phyloP scores from a whole-genome alignment of 2,329 filamentous ascomycete genomes.

The Microdochium trichocladiopsis region DNA sequence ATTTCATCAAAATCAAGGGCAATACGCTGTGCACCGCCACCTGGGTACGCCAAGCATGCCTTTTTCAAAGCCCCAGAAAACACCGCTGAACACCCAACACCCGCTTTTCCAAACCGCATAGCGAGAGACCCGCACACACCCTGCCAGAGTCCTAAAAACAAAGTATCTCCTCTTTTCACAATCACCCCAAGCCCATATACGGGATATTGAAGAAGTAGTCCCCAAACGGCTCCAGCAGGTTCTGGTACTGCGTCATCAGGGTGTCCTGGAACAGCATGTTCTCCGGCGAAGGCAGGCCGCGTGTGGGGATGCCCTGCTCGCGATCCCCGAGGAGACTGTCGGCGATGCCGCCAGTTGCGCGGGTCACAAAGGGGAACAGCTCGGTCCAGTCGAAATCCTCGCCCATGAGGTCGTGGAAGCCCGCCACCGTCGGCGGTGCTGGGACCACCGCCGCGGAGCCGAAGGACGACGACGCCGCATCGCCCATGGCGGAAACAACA shows the following conservation, averaged over 20 bases:
- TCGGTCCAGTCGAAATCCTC: slow-evolving; percentile 21
- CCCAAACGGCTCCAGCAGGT: slow-evolving; percentile 11
- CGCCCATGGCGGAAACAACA: too few species aligned
- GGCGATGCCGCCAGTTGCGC: slow-evolving; percentile 19
- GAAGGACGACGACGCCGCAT: neutral
- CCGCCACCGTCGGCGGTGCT: slow-evolving; percentile 6
- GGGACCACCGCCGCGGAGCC: too few species aligned
- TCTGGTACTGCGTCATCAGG: slow-evolving; percentile 14
- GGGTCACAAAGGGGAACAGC: slow-evolving; percentile 25
- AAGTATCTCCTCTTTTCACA: neutral
- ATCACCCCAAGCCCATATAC: neutral
- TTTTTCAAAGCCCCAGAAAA: too few species aligned
- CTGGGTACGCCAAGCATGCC: too few species aligned
- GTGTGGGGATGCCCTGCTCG: slow-evolving; percentile 9
- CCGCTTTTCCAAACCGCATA: too few species aligned
- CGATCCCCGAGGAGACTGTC: slow-evolving; percentile 13
- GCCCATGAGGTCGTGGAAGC: too few species aligned
- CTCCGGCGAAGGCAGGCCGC: slow-evolving; percentile 11
- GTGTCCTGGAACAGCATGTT: slow-evolving; percentile 13
- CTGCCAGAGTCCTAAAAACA: neutral
- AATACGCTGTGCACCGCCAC: too few species aligned
- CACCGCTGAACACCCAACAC: too few species aligned
- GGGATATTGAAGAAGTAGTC: slow-evolving; percentile 8
- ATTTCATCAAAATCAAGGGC: too few species aligned
- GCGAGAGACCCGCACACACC: too few species aligned